Base-by-base conservation (phyloP, 495 filamentous ascomycete genomes). In the Daldinia concentrica region DNA sequence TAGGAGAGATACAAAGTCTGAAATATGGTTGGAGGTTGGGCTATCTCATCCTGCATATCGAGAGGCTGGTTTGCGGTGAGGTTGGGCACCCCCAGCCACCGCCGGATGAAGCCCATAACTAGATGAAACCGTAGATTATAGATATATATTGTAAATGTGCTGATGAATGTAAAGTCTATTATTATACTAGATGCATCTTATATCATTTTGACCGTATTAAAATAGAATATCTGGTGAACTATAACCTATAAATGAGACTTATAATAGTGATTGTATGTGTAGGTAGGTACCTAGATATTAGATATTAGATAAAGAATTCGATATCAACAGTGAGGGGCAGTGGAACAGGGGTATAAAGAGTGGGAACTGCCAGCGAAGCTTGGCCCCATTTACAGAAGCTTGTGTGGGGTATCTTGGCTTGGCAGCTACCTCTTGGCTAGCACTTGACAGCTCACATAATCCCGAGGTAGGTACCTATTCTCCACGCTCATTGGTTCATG, bases 21-120 rank as follows among this genome's bases (percentile, higher is more conserved):
- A 72, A 73, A 73, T 73, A 73, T 73, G 66, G 66, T 69, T 73
- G 71, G 62, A 58, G 71, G 65, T 58, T 61, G 54, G 64, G 55
- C 8, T 62, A 52, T 64, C 19, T 56, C 30, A 29, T 30, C n/a
- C 9, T 62, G 48, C 50, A 62, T 72, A 67, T 19, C 56, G 61
- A 56, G 70, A 72, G 70, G 70, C 64, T 73, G 70, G 70, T 54
- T 64, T 54, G 61, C 9, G n/a, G 65, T 58, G 62, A 65, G 67
- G 67, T 64, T 70, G 68, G 68, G 68, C 66, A 22, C 55, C 69
- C 54, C 69, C 69, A 72, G 67, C 69, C 66, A 63, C 66, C 66
- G 52, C 51, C 15, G 50, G 29, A 30, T 27, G 55, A 62, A 48
- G 39, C 39, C 48, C 48, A 62, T 43, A 34, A 63, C 11, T 34